Conservation (phyloP, 2,329 filamentous ascomycete genomes). For the Ilyonectria robusta region DNA sequence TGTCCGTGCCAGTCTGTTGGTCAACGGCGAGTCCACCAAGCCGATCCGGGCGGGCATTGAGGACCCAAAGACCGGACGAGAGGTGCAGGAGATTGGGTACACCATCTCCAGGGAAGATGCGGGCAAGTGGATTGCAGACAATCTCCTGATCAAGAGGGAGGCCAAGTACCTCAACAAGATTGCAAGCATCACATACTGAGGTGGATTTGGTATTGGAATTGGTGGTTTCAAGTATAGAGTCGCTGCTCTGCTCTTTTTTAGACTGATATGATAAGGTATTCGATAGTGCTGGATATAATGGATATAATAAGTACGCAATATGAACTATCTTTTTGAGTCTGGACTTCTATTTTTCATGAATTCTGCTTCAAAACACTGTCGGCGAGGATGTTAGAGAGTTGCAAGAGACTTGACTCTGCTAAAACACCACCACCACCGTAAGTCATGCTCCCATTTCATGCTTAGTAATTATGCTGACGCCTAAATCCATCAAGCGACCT, state of each 20-base stretch:
- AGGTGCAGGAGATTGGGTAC: slow-evolving; percentile 60
- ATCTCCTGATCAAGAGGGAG: slow-evolving; percentile 49
- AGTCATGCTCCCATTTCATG: background rate
- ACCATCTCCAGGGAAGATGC: slow-evolving; percentile 63
- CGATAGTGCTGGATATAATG: background rate
- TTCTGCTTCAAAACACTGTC: too few relatives aligned
- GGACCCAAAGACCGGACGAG: slow-evolving; percentile 50
- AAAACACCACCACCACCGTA: background rate
- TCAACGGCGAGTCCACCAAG: slow-evolving; percentile 46
- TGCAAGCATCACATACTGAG: slow-evolving; percentile 54
- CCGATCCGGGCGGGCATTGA: slow-evolving; percentile 58
- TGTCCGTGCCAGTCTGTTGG: slow-evolving; percentile 56
- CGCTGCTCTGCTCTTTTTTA: background rate
- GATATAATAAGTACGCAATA: background rate
- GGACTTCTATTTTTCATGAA: background rate
- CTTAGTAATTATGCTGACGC: background rate
- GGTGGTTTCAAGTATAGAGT: background rate
- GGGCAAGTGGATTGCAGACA: slow-evolving; percentile 62
- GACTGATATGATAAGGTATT: background rate
- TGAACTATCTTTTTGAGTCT: too few relatives aligned
- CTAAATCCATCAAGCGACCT: too few relatives aligned
- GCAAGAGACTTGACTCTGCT: background rate
- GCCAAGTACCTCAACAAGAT: slow-evolving; percentile 54
- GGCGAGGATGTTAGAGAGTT: too few relatives aligned
- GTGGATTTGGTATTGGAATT: background rate